phyloP scores from a whole-genome alignment of 2,329 filamentous ascomycete species.

The Diaporthe caulivora region DNA sequence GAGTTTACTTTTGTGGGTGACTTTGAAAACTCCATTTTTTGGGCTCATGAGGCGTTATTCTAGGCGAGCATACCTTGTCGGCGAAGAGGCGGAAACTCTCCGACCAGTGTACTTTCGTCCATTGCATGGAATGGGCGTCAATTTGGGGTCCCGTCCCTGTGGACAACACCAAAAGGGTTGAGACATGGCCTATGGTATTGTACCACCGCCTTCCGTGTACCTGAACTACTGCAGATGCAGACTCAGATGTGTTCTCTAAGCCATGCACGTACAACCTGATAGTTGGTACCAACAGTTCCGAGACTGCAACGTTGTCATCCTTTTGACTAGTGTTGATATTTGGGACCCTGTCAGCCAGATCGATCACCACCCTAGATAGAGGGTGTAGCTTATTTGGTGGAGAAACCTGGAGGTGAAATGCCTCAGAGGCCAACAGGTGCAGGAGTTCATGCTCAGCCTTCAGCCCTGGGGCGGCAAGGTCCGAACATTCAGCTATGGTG shows the following conservation, averaged over 20 bases:
- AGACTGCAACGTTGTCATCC: slow-evolving; percentile 12
- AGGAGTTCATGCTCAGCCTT: slow-evolving; percentile 22
- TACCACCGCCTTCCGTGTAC: slow-evolving; percentile 26
- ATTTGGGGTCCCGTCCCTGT: slow-evolving; percentile 15
- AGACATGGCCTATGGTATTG: slow-evolving; percentile 36
- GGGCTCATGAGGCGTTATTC: slow-evolving; percentile 21
- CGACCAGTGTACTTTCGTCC: slow-evolving; percentile 34
- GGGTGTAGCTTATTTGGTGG: slow-evolving; percentile 23
- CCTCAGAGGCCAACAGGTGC: slow-evolving; percentile 5
- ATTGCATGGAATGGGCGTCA: slow-evolving; percentile 13
- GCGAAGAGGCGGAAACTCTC: slow-evolving; percentile 18
- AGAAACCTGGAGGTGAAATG: not conserved
- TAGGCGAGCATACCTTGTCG: slow-evolving; percentile 9
- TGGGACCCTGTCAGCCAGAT: slow-evolving; percentile 2
- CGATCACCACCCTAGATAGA: not conserved
- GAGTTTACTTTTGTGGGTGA: slow-evolving; percentile 29
- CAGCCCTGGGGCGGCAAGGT: slow-evolving; percentile 22
- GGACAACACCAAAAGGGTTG: slow-evolving; percentile 26
- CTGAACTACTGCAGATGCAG: slow-evolving; percentile 32
- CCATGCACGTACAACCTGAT: not conserved
- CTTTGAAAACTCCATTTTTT: slow-evolving; percentile 1
- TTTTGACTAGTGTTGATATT: slow-evolving; percentile 4
- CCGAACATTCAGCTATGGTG: not conserved
- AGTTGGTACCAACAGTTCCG: not conserved
- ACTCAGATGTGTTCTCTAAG: slow-evolving; percentile 1